phyloP scores from a whole-genome alignment of 495 filamentous ascomycete species.

The Penicillium manginii region DNA sequence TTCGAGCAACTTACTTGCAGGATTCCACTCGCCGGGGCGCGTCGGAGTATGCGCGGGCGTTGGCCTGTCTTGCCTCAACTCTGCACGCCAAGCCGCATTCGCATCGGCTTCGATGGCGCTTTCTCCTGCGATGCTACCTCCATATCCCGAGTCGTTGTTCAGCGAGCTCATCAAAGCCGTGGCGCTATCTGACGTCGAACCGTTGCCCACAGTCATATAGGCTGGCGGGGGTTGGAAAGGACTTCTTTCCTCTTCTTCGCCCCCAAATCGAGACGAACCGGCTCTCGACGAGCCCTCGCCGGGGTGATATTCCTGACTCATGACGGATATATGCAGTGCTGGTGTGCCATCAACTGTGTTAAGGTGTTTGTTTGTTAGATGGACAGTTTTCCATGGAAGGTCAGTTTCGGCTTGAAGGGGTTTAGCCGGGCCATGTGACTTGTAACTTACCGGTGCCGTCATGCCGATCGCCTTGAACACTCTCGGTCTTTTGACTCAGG shows the following conservation, averaged over 20 bases:
- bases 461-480: slow-evolving; percentile 3
- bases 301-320: slow-evolving; percentile 75
- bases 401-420: slow-evolving; percentile 28
- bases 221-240: slow-evolving; percentile 53
- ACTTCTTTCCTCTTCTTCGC: slow-evolving; percentile 34
- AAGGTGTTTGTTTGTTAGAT: slow-evolving; percentile 24
- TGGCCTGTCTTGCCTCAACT: slow-evolving; percentile 67
- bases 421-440: slow-evolving; percentile 35
- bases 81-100: slow-evolving; percentile 55
- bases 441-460: slow-evolving; percentile 14
- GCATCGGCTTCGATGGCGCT: slow-evolving; percentile 51
- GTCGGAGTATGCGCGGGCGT: slow-evolving; percentile 62
- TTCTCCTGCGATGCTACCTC: slow-evolving; percentile 67
- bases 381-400: slow-evolving; percentile 26
- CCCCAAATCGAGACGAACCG: slow-evolving; percentile 40
- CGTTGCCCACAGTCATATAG: slow-evolving; percentile 88
- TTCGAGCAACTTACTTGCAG: slow-evolving; percentile 36
- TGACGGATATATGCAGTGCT: slow-evolving; percentile 39
- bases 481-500: too few relatives aligned
- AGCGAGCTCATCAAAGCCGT: slow-evolving; percentile 68
- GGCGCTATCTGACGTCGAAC: slow-evolving; percentile 76
- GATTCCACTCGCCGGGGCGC: slow-evolving; percentile 51
- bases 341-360: slow-evolving; percentile 22
- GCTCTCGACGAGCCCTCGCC: slow-evolving; percentile 47
- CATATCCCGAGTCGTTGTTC: slow-evolving; percentile 90